Percentiles rank a stretch among this genome's conserved stretches.
phyloP scores from a whole-genome alignment of 2,329 filamentous ascomycete species.

The Dryadomyces quercivorus region DNA sequence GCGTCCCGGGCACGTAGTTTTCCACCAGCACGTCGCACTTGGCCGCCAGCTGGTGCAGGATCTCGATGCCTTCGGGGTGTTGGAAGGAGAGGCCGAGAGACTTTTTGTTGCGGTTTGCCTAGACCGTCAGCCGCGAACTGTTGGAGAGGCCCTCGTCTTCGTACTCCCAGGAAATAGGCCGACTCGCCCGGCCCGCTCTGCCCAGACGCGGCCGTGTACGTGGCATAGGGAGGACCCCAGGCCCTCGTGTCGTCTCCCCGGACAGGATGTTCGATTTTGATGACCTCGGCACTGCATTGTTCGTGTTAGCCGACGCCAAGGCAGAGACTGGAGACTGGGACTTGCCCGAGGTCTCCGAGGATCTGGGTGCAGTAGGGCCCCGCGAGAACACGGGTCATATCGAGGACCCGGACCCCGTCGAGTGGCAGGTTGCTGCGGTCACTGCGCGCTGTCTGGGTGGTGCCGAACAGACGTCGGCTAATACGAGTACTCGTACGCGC shows the following conservation, averaged over 20 bases:
- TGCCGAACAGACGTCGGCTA: neutral
- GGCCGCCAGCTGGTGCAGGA: slow-evolving; percentile 72
- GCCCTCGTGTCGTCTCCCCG: slow-evolving; percentile 88
- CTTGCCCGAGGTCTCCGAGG: slow-evolving; percentile 83
- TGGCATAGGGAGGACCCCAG: slow-evolving; percentile 91
- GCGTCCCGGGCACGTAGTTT: slow-evolving; percentile 82
- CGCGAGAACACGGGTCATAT: slow-evolving; percentile 93
- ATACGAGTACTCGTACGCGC: no score
- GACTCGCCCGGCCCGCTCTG: slow-evolving; percentile 71
- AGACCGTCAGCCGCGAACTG: no score
- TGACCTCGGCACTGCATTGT: slow-evolving; percentile 70
- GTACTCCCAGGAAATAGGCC: slow-evolving; percentile 83
- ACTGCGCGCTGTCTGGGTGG: no score
- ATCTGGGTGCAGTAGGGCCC: slow-evolving; percentile 99
- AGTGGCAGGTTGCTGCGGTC: slow-evolving; percentile 43
- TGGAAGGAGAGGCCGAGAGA: slow-evolving; percentile 87
- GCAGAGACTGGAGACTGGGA: no score
- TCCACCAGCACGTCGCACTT: slow-evolving; percentile 90
- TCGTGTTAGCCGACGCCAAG: neutral
- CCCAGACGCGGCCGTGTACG: slow-evolving; percentile 50
- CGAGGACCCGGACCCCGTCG: slow-evolving; percentile 76
- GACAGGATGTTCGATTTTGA: slow-evolving; percentile 91
- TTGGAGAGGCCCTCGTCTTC: no score
- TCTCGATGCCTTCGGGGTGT: slow-evolving; percentile 67
- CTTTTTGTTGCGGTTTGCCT: slow-evolving; percentile 97